Evolutionary conservation across 305 asterid species (phyloP).

Genomic region (Striga hermonthica): DNA sequence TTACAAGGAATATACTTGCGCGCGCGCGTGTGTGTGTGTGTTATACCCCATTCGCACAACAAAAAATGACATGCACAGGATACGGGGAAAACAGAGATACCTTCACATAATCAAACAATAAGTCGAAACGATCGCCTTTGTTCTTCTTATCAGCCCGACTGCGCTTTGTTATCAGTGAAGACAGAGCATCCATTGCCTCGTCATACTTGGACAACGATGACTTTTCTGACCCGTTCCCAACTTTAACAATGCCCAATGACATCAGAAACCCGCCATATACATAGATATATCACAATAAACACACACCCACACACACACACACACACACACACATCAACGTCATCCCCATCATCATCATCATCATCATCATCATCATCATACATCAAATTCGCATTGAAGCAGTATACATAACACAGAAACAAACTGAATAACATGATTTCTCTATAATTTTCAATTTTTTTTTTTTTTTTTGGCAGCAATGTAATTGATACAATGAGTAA

Average conservation of each 20-base stretch:
- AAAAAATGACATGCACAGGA: neutral
- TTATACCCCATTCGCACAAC: neutral
- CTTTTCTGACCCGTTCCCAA: slow-evolving; percentile 39
- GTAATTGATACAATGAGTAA: neutral
- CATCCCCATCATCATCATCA: no score
- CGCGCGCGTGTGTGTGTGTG: neutral
- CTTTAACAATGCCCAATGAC: slow-evolving; percentile 24
- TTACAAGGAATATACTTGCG: neutral
- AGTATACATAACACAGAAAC: neutral
- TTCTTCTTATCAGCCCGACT: slow-evolving; percentile 85
- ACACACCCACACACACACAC: neutral
- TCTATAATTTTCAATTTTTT: neutral
- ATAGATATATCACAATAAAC: neutral
- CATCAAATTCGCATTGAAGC: neutral
- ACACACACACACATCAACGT: neutral
- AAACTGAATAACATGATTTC: neutral
- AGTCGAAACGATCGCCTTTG: slow-evolving; percentile 18
- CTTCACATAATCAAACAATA: slow-evolving; percentile 33
- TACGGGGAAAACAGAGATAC: slow-evolving; percentile 33
- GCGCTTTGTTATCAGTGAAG: slow-evolving; percentile 77
- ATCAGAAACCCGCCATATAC: neutral
- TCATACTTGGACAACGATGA: slow-evolving; percentile 48
- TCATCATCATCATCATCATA: no score
- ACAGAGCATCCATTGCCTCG: slow-evolving; percentile 86
- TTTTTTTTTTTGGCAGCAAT: neutral